Conservation (phyloP, 2,329 filamentous ascomycete genomes). For the Alternaria tenuissima region DNA sequence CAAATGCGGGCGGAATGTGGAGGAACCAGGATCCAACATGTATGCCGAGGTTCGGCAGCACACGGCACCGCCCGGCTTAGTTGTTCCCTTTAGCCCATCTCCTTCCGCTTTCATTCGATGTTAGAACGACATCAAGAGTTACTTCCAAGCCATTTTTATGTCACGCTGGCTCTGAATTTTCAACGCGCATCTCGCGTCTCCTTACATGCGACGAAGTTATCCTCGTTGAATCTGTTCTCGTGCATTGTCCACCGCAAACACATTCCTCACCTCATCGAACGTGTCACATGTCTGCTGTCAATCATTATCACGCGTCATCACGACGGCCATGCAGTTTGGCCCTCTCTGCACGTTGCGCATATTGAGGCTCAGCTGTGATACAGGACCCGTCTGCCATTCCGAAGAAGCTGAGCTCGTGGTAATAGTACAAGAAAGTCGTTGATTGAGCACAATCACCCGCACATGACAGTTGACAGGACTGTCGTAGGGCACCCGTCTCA, state of each 20-base stretch:
- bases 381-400: not conserved
- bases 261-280: conserved; percentile 8
- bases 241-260: not conserved
- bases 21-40: conserved; percentile 16
- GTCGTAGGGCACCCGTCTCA: conserved; percentile 19
- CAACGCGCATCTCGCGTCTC: not conserved
- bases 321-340: not conserved
- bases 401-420: not conserved
- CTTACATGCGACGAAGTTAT: not conserved
- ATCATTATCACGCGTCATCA: not conserved
- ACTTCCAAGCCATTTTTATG: not conserved
- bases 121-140: not conserved
- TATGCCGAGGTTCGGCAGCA: conserved; percentile 43
- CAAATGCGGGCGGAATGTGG: conserved; percentile 39
- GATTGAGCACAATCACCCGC: conserved; percentile 25
- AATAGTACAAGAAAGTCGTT: not conserved
- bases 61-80: conserved; percentile 36
- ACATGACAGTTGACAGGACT: conserved; percentile 34
- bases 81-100: not conserved
- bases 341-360: not conserved
- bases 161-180: not conserved
- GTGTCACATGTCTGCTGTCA: not conserved
- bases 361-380: not conserved
- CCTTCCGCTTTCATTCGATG: not conserved
- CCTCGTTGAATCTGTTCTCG: too few relatives aligned